Percentiles rank a stretch among this genome's conserved stretches.
Evolutionary conservation across 768 basidiomycete genomes (phyloP).

Genomic region (Boletellus sp.): DNA sequence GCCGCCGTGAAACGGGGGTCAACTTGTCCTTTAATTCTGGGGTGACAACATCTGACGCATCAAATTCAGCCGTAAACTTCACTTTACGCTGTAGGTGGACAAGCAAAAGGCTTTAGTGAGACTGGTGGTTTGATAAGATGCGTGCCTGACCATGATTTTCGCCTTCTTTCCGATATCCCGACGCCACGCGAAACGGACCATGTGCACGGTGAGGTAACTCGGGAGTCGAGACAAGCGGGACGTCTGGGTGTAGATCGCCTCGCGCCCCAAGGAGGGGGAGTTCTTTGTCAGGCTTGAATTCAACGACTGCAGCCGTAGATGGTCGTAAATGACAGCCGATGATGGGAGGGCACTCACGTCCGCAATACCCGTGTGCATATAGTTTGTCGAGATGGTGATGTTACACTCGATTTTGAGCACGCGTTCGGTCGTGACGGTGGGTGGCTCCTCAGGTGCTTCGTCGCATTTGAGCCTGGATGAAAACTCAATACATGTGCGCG

Average conservation of each 20-base stretch:
- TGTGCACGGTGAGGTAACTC: conserved; percentile 80
- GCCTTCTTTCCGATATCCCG: conserved; percentile 88
- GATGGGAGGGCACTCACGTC: conserved; percentile 46
- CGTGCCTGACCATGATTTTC: conserved; percentile 81
- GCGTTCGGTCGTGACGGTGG: conserved; percentile 60
- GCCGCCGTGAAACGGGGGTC: conserved; percentile 61
- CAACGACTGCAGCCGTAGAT: conserved; percentile 54
- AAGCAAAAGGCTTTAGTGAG: neutral
- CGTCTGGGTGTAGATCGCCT: conserved; percentile 77
- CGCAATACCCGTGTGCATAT: conserved; percentile 80
- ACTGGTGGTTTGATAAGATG: neutral
- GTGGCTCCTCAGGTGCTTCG: conserved; percentile 76
- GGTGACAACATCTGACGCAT: conserved; percentile 76
- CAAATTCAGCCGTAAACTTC: conserved; percentile 87
- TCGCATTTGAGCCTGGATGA: conserved; percentile 65
- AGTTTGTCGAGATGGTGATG: conserved; percentile 83
- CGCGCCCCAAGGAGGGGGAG: conserved; percentile 73
- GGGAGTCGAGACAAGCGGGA: conserved; percentile 84
- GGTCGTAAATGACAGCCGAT: conserved; percentile 8
- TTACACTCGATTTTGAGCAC: conserved; percentile 92
- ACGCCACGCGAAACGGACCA: conserved; percentile 96
- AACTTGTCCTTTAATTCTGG: conserved; percentile 75
- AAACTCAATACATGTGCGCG: conserved; percentile 19
- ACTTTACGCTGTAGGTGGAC: conserved; percentile 64
- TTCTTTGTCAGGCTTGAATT: conserved; percentile 83